A percentile compares a stretch with the other conserved stretches of the same genome.
These are phyloP conservation scores for Dendrobium huoshanense DNA, from an alignment of 106 monocot species.

Conservation along the genomic window DNA sequence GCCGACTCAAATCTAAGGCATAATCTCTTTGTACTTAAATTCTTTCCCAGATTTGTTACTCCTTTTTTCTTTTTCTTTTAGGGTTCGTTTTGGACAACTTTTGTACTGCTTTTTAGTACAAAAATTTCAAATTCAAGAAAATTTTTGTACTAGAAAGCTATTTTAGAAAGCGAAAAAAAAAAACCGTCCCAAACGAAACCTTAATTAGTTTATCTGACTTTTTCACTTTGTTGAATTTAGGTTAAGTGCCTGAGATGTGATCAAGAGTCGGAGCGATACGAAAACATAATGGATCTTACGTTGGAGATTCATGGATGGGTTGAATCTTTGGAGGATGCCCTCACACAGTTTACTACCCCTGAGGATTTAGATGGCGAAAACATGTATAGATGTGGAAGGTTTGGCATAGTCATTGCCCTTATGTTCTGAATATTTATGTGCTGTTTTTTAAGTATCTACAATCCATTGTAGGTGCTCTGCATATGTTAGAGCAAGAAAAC, in stretches of 20 bases:
- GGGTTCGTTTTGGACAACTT: too few relatives aligned
- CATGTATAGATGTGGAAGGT: constrained; percentile 99
- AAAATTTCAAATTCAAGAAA: too few relatives aligned
- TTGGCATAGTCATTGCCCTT: neutral
- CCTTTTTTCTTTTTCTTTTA: neutral
- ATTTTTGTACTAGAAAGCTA: too few relatives aligned
- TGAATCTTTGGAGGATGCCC: constrained; percentile 87
- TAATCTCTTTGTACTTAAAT: neutral
- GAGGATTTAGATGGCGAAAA: constrained; percentile 99
- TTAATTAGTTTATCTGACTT: neutral
- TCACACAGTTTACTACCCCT: constrained; percentile 90
- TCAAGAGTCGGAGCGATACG: constrained; percentile 85
- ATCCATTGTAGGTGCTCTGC: constrained; percentile 55
- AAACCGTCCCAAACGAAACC: too few relatives aligned
- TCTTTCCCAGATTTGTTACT: constrained; percentile 1
- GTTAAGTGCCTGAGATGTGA: constrained; percentile 93
- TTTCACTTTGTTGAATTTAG: constrained; percentile 20
- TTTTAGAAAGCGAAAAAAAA: too few relatives aligned
- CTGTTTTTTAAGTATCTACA: neutral
- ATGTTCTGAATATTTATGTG: neutral
- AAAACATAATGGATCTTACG: constrained; percentile 98
- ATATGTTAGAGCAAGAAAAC: constrained; percentile 93
- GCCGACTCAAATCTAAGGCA: constrained; percentile 88
- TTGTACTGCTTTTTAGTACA: too few relatives aligned
- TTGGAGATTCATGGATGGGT: constrained; percentile 98